These are phyloP conservation scores for Geotrichum restrictum DNA, from an alignment of 1,139 yeast genomes.

Conservation along the genomic window DNA sequence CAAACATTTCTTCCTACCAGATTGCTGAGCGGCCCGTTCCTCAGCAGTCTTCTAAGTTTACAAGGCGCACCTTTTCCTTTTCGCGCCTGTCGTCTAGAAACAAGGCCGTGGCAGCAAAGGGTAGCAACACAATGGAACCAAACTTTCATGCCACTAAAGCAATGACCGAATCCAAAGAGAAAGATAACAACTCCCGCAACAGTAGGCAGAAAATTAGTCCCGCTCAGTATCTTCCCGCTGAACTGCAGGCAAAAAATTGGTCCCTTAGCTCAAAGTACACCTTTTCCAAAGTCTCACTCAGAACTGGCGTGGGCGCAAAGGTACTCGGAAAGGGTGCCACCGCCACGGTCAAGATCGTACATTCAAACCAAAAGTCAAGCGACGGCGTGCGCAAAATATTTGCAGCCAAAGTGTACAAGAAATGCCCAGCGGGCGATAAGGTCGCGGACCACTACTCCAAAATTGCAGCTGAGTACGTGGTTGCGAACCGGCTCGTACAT, in stretches of 20 bases:
- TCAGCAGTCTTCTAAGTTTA: constrained; percentile 1
- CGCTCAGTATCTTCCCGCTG: constrained; percentile 22
- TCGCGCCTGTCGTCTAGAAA: constrained; percentile 8
- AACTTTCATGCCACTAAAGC: background rate
- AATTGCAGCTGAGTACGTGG: constrained; percentile 71
- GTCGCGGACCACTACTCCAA: constrained; percentile 60
- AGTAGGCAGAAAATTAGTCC: constrained; percentile 15
- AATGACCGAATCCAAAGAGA: background rate
- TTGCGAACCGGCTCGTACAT: constrained; percentile 65
- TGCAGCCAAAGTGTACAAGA: constrained; percentile 71
- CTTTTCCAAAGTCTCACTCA: constrained; percentile 6
- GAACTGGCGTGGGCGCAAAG: constrained; percentile 4
- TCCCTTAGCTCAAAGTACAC: constrained; percentile 24
- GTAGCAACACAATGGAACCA: background rate
- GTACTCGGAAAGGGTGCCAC: constrained; percentile 22
- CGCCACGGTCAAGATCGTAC: constrained; percentile 19
- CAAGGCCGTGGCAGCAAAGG: background rate
- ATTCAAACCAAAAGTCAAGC: constrained; percentile 16
- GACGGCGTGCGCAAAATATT: constrained; percentile 36
- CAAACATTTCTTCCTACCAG: constrained; percentile 16
- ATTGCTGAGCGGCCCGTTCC: constrained; percentile 19
- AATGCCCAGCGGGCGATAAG: constrained; percentile 45
- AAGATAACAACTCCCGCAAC: too few relatives aligned
- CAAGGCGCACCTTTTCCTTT: constrained; percentile 16
- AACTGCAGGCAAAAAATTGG: constrained; percentile 23